Base-by-base conservation (phyloP, 495 filamentous ascomycete genomes). In the Lasiosphaeris hirsuta region DNA sequence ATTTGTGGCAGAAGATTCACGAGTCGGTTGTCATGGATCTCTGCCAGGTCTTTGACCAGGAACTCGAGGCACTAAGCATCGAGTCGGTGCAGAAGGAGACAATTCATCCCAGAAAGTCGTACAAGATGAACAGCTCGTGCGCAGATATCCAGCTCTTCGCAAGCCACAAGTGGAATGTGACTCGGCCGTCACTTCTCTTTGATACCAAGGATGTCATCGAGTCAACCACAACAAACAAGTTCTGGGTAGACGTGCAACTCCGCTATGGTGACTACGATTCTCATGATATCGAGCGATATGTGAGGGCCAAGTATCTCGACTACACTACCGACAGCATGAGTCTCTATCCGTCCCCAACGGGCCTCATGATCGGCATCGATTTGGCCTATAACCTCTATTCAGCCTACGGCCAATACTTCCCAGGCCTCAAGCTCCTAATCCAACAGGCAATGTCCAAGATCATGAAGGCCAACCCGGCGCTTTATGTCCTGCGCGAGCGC, bases 61-160 rank as follows among this genome's bases (percentile, higher is more conserved):
- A 99, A 70, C 74, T 99, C 54, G 94, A 97, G 72, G 90, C 93
- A 47, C 79, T 99, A 45, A 92, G 95, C 50, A 96, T 99, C 58
- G 94, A 99, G 72, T 94, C 94, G 4, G 95, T 99, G 14, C 95
- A 99, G 71, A 99, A 99, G 75, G 95, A 99, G 77, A 97, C 94
- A 0, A 99, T 99, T 63, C 95, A 99, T 81, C 95, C 95, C 42
- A 84, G 95, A 82, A 99, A 99, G 73, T 97, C 94, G 0, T 99
- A 99, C 81, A 99, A 99, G 83, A 99, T 99, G 95, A 99, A 99
- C 80, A 97, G 92, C 70, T 97, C 94, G 42, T 99, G 95, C 72
- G 95, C 95, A 13, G 95, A 99, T 75, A 97, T 99, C 61, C 80
- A 97, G 43, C 84, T 99, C 40, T 99, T 99, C 67, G 95, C 95